These are phyloP conservation scores for Neurospora intermedia DNA, from an alignment of 495 filamentous ascomycete species.

Conservation along the genomic window DNA sequence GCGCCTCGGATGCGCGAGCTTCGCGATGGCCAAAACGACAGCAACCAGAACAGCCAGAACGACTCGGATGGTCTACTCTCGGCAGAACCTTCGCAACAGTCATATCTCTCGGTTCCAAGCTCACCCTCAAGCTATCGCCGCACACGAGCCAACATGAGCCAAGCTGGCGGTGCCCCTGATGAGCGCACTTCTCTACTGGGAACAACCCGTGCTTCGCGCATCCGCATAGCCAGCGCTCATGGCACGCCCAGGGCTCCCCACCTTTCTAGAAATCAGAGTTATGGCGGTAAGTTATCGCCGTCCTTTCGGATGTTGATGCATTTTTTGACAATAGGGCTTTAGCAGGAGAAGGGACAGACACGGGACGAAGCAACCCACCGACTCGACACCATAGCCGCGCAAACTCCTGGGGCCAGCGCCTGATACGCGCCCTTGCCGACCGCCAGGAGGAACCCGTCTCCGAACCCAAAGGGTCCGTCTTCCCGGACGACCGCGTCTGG, in stretches of 20 bases:
- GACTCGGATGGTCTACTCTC: constrained; percentile 3
- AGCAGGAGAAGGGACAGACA: constrained; percentile 7
- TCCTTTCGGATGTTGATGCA: background rate
- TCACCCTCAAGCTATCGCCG: constrained; percentile 20
- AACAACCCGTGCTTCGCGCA: constrained; percentile 25
- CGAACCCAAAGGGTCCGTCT: constrained; percentile 50
- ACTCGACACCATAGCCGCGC: constrained; percentile 55
- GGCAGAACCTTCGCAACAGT: constrained; percentile 1
- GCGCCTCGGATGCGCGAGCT: constrained; percentile 13
- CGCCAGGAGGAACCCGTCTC: constrained; percentile 35
- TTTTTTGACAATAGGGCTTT: constrained; percentile 6
- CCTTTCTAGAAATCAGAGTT: constrained; percentile 39
- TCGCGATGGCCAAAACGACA: constrained; percentile 1
- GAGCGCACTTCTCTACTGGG: constrained; percentile 37
- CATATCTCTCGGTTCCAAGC: constrained; percentile 21
- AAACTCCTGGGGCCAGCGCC: constrained; percentile 47
- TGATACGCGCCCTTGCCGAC: constrained; percentile 41
- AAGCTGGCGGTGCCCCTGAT: constrained; percentile 26
- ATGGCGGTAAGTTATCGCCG: constrained; percentile 24
- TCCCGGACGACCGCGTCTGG: constrained; percentile 83
- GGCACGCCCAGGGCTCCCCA: constrained; percentile 26
- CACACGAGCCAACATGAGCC: constrained; percentile 13
- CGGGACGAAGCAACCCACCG: background rate
- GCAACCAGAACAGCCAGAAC: constrained; percentile 1
- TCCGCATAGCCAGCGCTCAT: constrained; percentile 32